phyloP scores from a whole-genome alignment of 2,329 filamentous ascomycete species.

The Xylariales sp. region DNA sequence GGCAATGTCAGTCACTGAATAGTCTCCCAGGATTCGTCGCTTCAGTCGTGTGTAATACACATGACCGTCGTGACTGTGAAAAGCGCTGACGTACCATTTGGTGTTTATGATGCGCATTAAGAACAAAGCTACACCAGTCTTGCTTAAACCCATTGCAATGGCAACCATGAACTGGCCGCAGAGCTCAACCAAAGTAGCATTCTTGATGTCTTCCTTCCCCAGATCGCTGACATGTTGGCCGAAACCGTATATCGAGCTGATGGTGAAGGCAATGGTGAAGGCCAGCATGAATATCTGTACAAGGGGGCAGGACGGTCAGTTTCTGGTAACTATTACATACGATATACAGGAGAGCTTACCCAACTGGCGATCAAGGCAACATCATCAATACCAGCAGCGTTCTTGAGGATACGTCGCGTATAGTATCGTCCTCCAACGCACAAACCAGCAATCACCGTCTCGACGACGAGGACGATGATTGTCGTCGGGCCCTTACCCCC shows the following conservation, averaged over 20 bases:
- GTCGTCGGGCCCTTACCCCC: conserved; percentile 11
- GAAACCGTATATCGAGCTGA: conserved; percentile 12
- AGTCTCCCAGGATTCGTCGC: too few relatives aligned
- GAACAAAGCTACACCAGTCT: conserved; percentile 13
- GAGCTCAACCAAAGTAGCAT: conserved; percentile 12
- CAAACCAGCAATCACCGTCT: conserved; percentile 7
- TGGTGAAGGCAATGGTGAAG: conserved; percentile 8
- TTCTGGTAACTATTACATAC: too few relatives aligned
- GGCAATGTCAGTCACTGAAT: too few relatives aligned
- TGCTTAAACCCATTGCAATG: conserved; percentile 14
- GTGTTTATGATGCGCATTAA: conserved; percentile 14
- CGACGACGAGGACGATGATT: conserved; percentile 10
- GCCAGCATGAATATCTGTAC: conserved; percentile 1
- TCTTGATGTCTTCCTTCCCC: conserved; percentile 9
- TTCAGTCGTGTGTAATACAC: too few relatives aligned
- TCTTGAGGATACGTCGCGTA: neutral
- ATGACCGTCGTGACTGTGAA: too few relatives aligned
- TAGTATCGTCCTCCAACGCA: neutral
- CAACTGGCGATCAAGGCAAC: neutral
- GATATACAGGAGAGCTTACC: neutral
- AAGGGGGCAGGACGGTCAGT: too few relatives aligned
- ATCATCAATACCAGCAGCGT: neutral
- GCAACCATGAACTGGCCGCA: conserved; percentile 12
- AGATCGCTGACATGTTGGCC: conserved; percentile 13
- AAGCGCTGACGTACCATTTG: conserved; percentile 12